Evolutionary conservation across 31 red algal species (phyloP).

Genomic region (Bonnemaisonia californica): DNA sequence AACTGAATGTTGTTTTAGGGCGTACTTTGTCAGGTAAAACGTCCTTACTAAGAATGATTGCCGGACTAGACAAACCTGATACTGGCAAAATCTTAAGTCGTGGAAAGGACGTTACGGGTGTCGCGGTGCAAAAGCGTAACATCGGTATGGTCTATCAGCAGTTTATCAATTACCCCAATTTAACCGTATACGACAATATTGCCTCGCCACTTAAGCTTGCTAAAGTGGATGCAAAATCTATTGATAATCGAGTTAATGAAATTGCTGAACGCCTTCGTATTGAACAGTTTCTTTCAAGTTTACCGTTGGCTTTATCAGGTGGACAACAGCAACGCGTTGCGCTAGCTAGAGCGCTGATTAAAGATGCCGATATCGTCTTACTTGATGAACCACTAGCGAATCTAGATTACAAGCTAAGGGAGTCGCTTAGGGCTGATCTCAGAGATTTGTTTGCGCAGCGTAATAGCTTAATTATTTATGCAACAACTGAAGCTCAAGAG

Average conservation of each 20-base stretch:
- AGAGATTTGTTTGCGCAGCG: too few relatives aligned
- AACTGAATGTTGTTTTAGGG: too few relatives aligned
- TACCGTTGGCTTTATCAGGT: too few relatives aligned
- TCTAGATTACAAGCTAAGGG: neutral
- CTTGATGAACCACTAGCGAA: neutral
- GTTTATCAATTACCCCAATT: conserved; percentile 48
- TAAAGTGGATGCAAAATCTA: conserved; percentile 18
- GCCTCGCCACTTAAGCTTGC: conserved; percentile 49
- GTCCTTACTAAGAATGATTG: conserved; percentile 47
- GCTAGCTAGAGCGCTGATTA: neutral
- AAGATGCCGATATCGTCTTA: neutral
- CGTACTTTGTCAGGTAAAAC: too few relatives aligned
- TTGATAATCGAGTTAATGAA: conserved; percentile 40
- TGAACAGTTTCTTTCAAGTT: too few relatives aligned
- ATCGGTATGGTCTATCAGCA: conserved; percentile 69
- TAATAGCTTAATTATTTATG: too few relatives aligned
- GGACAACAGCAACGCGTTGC: neutral
- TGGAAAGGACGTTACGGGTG: conserved; percentile 31
- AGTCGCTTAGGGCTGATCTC: too few relatives aligned
- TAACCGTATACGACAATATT: conserved; percentile 64
- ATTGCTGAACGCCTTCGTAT: too few relatives aligned
- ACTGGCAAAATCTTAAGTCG: conserved; percentile 33
- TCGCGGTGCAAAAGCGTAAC: conserved; percentile 30
- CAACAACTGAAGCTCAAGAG: too few relatives aligned
- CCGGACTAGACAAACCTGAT: conserved; percentile 32